Percentiles rank a stretch among this genome's conserved stretches.
These are phyloP conservation scores for Aspergillus clavatus DNA, from an alignment of 2,329 filamentous ascomycete genomes.

Conservation along the genomic window DNA sequence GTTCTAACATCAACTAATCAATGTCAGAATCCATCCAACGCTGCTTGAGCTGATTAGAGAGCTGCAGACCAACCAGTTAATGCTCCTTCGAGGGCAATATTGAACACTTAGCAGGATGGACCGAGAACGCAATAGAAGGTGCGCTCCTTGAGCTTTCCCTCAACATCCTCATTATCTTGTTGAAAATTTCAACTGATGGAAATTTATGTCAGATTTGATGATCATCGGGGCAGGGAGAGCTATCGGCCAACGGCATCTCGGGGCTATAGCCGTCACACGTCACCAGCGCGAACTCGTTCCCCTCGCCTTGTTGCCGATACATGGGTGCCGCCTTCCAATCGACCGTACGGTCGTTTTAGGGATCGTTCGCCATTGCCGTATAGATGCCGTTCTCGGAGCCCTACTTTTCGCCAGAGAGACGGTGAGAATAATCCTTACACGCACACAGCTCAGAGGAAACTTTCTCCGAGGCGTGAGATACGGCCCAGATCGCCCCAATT, in stretches of 20 bases:
- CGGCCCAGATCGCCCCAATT: conserved; percentile 35
- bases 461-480: conserved; percentile 39
- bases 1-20: too few relatives aligned
- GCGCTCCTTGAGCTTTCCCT: conserved; percentile 12
- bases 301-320: conserved; percentile 38
- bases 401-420: conserved; percentile 35
- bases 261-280: conserved; percentile 33
- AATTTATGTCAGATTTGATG: conserved; percentile 30
- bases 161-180: neutral
- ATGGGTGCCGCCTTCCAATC: conserved; percentile 36
- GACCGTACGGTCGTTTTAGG: conserved; percentile 32
- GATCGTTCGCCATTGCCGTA: conserved; percentile 40
- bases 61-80: too few relatives aligned
- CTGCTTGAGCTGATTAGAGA: neutral
- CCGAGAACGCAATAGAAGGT: conserved; percentile 43
- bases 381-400: conserved; percentile 42
- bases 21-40: neutral
- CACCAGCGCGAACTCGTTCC: conserved; percentile 36
- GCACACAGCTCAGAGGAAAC: conserved; percentile 35
- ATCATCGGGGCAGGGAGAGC: conserved; percentile 41
- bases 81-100: too few relatives aligned
- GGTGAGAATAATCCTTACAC: conserved; percentile 27
- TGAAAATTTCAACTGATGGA: conserved; percentile 7
- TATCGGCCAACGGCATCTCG: conserved; percentile 39
- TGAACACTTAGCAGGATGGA: conserved; percentile 34